A percentile compares a stretch with the other conserved stretches of the same genome.
phyloP scores from a whole-genome alignment of 345 rosid species.

The Ailanthus altissimus region DNA sequence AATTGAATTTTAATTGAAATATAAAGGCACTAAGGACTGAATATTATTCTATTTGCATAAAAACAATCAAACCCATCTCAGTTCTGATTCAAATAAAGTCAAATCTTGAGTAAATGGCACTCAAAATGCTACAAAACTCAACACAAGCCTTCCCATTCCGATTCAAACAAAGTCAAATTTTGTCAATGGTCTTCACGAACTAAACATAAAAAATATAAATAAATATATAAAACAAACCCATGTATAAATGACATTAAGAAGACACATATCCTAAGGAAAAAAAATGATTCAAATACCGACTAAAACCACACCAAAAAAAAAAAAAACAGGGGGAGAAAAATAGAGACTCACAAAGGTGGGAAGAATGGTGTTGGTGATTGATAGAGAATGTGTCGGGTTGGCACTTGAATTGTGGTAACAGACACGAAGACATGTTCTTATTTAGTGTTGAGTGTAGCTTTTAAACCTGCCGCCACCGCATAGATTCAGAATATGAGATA shows the following conservation, averaged over 20 bases:
- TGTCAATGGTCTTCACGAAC: neutral
- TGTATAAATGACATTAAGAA: neutral
- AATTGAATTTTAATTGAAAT: neutral
- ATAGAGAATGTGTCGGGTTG: slow-evolving; percentile 71
- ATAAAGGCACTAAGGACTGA: neutral
- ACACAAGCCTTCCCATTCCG: neutral
- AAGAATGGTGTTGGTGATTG: slow-evolving; percentile 22
- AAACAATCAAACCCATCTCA: slow-evolving; percentile 12
- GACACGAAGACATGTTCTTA: slow-evolving; percentile 56
- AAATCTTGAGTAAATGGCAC: neutral
- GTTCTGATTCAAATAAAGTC: slow-evolving; percentile 18
- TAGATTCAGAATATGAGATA: neutral
- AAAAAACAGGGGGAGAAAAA: neutral
- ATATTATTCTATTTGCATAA: slow-evolving; percentile 8
- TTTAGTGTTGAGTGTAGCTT: neutral
- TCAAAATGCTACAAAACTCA: neutral
- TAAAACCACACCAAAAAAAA: neutral
- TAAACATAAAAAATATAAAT: neutral
- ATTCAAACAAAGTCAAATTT: neutral
- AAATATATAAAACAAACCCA: neutral
- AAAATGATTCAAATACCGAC: slow-evolving; percentile 1
- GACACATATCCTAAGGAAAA: neutral
- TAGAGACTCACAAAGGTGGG: slow-evolving; percentile 25
- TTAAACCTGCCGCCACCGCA: neutral
- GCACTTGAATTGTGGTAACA: slow-evolving; percentile 91